Evolutionary conservation across 164 flowering plant species (phyloP).

Genomic region (Kingdonia uniflora): DNA sequence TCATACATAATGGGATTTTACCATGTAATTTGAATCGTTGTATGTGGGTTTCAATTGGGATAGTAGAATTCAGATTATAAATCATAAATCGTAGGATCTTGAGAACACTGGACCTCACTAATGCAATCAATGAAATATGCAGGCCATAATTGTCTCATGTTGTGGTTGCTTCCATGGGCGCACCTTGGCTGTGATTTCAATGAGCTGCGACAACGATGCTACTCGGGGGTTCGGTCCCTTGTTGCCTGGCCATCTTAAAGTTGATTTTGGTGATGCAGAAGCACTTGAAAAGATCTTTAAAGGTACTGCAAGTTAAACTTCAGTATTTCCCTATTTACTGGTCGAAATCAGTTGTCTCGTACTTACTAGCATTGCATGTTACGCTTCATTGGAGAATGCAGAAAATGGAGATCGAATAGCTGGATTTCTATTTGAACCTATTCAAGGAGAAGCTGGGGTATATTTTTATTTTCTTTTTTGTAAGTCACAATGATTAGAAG

Average conservation of each 20-base stretch:
- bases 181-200: conserved; percentile 86
- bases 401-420: conserved; percentile 78
- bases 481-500: too few species aligned
- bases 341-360: too few species aligned
- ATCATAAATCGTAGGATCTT: too few species aligned
- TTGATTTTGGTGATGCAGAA: conserved; percentile 79
- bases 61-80: too few species aligned
- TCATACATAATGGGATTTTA: too few species aligned
- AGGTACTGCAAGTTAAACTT: conserved; percentile 28
- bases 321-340: too few species aligned
- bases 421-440: conserved; percentile 96
- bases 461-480: conserved; percentile 6
- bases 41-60: too few species aligned
- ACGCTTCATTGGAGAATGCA: conserved; percentile 23
- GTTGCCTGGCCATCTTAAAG: conserved; percentile 82
- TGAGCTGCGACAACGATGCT: conserved; percentile 99
- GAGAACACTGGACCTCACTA: background rate
- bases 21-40: too few species aligned
- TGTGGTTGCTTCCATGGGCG: conserved; percentile 99
- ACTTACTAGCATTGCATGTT: too few species aligned
- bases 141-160: conserved; percentile 95
- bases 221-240: conserved; percentile 92
- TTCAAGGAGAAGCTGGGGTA: conserved; percentile 99
- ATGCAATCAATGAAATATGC: conserved; percentile 10
- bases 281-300: conserved; percentile 76